Conservation (phyloP, 371 early-diverging fungal species). For the Haplosporangium sp. region DNA sequence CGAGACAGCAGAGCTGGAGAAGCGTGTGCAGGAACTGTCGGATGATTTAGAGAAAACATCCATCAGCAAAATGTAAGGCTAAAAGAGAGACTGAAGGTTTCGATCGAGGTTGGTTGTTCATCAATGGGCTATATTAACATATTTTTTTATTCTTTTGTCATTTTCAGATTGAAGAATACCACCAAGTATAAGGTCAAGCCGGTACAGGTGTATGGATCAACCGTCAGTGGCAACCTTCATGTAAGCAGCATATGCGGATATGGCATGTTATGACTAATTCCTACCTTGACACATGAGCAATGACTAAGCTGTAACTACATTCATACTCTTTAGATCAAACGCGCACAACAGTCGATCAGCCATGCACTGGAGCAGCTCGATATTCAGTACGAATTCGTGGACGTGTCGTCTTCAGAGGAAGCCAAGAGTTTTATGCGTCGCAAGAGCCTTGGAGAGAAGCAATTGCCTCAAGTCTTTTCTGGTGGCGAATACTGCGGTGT, state of each 20-base stretch:
- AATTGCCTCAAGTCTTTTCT: conserved; percentile 39
- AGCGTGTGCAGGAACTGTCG: conserved; percentile 33
- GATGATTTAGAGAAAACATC: conserved; percentile 35
- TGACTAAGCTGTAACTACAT: neutral
- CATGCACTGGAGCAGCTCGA: conserved; percentile 33
- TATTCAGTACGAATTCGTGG: conserved; percentile 48
- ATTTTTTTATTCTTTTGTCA: neutral
- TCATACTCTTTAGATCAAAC: conserved; percentile 19
- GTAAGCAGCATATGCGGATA: neutral
- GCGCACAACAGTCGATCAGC: conserved; percentile 32
- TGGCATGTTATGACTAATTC: neutral
- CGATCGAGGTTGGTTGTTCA: neutral
- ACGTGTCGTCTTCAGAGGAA: conserved; percentile 29
- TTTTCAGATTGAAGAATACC: conserved; percentile 36
- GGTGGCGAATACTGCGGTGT: conserved; percentile 45
- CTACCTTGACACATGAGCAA: too few relatives aligned
- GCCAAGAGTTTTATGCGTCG: conserved; percentile 38
- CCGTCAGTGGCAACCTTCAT: conserved; percentile 41
- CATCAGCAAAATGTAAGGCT: conserved; percentile 32
- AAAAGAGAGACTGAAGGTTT: neutral
- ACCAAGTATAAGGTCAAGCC: conserved; percentile 44
- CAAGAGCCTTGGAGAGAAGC: conserved; percentile 35
- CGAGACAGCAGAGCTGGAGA: conserved; percentile 37
- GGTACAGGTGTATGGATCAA: conserved; percentile 48
- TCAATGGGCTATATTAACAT: neutral